These are phyloP conservation scores for Aphanomyces invadans DNA, from an alignment of 352 stramenopile species.

Conservation along the genomic window DNA sequence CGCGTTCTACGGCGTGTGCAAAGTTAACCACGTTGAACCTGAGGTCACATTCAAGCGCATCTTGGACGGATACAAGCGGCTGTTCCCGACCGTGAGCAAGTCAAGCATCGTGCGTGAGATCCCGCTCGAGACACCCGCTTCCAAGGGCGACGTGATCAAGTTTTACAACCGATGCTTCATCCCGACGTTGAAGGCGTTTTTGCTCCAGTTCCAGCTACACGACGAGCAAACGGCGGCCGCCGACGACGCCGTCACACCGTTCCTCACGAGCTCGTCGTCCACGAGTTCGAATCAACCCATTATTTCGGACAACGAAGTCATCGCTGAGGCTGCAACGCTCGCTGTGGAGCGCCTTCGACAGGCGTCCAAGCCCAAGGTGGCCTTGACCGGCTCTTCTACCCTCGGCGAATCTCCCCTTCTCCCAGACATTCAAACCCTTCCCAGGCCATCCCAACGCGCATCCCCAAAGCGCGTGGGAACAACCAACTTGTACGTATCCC, in stretches of 20 bases:
- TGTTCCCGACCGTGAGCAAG: constrained; percentile 31
- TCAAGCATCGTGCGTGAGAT: constrained; percentile 60
- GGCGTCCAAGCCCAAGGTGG: constrained; percentile 39
- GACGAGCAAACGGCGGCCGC: constrained; percentile 74
- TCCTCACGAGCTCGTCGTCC: constrained; percentile 35
- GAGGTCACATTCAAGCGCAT: constrained; percentile 74
- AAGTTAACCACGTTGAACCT: constrained; percentile 61
- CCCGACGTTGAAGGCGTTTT: constrained; percentile 73
- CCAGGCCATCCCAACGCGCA: constrained; percentile 62
- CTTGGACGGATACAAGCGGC: constrained; percentile 58
- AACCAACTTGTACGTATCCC: constrained; percentile 83
- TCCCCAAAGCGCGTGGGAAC: constrained; percentile 70
- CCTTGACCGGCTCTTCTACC: not conserved
- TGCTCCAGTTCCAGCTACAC: constrained; percentile 80
- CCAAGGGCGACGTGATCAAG: constrained; percentile 80
- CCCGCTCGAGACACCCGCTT: constrained; percentile 38
- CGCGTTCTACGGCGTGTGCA: constrained; percentile 79
- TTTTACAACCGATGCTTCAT: constrained; percentile 86
- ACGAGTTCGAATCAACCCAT: too few relatives aligned
- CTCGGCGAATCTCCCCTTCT: constrained; percentile 27
- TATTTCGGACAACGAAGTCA: constrained; percentile 71
- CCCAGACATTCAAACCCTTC: constrained; percentile 69
- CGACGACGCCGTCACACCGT: constrained; percentile 42
- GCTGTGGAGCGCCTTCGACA: constrained; percentile 39
- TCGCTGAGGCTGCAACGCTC: constrained; percentile 58